Evolutionary conservation across 1,284 basidiomycete species (phyloP).

Genomic region (Salmacisia buchloeana): DNA sequence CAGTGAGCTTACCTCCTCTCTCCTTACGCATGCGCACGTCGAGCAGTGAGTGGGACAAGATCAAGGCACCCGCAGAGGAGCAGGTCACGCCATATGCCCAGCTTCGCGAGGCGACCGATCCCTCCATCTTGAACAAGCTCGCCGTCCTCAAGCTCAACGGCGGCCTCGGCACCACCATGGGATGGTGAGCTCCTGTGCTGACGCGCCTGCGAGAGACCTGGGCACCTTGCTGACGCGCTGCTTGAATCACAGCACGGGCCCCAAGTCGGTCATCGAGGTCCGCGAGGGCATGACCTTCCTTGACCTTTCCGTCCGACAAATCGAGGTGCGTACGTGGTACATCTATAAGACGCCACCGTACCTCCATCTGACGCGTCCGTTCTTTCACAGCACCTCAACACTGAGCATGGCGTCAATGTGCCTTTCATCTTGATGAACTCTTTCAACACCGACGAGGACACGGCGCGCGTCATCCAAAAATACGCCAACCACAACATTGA

Average conservation of each 20-base stretch:
- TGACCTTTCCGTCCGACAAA: constrained; percentile 92
- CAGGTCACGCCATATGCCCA: constrained; percentile 84
- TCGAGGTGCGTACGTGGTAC: constrained; percentile 60
- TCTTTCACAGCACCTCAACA: constrained; percentile 58
- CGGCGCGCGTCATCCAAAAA: constrained; percentile 82
- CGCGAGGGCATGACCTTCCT: constrained; percentile 96
- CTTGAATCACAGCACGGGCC: constrained; percentile 58
- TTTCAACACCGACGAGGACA: constrained; percentile 78
- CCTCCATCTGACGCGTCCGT: neutral
- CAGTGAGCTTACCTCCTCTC: neutral
- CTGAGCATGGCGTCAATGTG: constrained; percentile 66
- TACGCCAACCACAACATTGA: constrained; percentile 70
- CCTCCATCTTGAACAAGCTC: constrained; percentile 56
- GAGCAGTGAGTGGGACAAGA: constrained; percentile 98
- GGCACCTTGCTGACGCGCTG: neutral
- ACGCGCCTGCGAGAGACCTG: neutral
- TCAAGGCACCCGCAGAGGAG: constrained; percentile 87
- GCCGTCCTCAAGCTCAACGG: constrained; percentile 99
- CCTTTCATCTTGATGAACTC: constrained; percentile 99
- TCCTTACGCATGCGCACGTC: neutral
- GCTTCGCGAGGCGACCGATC: constrained; percentile 54
- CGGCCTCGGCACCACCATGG: constrained; percentile 96
- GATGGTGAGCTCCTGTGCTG: constrained; percentile 48
- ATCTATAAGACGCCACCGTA: neutral
- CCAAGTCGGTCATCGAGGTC: constrained; percentile 54